These are phyloP conservation scores for Colletotrichum sp. DNA, from an alignment of 2,329 filamentous ascomycete species.

Conservation along the genomic window DNA sequence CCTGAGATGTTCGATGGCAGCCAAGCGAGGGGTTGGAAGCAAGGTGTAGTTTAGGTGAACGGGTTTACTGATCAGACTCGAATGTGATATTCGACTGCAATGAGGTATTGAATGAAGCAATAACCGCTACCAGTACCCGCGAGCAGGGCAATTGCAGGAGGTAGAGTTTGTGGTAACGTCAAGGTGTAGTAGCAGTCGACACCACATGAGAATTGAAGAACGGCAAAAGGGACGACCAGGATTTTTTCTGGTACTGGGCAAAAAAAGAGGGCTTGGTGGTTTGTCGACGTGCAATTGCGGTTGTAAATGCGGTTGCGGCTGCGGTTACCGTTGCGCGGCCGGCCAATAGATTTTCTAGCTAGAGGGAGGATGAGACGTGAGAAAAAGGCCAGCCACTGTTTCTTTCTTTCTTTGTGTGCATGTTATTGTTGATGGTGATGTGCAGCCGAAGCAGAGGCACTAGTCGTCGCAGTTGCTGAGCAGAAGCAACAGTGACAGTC, in stretches of 20 bases:
- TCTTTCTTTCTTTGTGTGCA: conserved; percentile 8
- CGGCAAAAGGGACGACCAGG: not conserved
- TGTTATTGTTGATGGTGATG: not conserved
- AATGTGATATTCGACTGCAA: not conserved
- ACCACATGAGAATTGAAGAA: conserved; percentile 1
- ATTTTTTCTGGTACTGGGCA: not conserved
- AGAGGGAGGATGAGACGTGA: not conserved
- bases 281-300: not conserved
- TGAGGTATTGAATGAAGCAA: not conserved
- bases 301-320: conserved; percentile 11
- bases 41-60: not conserved
- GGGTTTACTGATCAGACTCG: not conserved
- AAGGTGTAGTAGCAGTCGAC: not conserved
- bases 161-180: not conserved
- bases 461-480: not conserved
- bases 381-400: not conserved
- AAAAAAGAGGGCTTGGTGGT: not conserved
- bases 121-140: not conserved
- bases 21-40: not conserved
- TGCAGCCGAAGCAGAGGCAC: not conserved
- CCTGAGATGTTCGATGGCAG: not conserved
- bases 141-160: not conserved
- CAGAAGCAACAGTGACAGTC: not conserved
- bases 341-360: not conserved
- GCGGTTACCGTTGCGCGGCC: conserved; percentile 5